Base-by-base conservation (phyloP, 306 rosid species). In the Trifolium dubium region DNA sequence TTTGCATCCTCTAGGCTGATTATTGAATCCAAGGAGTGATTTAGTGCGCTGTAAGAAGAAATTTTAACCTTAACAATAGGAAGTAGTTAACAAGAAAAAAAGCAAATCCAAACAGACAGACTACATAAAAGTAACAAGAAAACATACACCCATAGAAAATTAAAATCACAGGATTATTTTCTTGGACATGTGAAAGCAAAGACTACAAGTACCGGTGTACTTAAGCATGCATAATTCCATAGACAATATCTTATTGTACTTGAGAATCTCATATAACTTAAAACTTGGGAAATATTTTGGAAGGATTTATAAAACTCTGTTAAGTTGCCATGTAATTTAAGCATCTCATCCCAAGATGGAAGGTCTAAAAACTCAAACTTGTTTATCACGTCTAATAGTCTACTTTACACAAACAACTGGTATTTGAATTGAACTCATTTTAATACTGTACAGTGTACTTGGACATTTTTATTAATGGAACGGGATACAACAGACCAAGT, bases 1-100 rank as follows among this genome's bases (percentile, higher is more conserved):
- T 74, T 77, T 82, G 93, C 98, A 94, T 63, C 87, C 89, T 37
- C 34, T 83, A 5, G 61, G 83, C 67, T 55, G 76, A 67, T 76
- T 77, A 67, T 76, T 80, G 41, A 50, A 49, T 67, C 78, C 74
- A 66, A 66, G 64, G 32, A 58, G 64, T 70, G 74, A 84, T 73
- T 72, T 69, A 76, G 80, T 77, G 64, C 74, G 88, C 99, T 94
- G 89, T 47, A 76, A 73, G 51, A 82, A 81, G 59, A 72, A 49
- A 83, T 60, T 4, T 71, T 61, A 43, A 73, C 69, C 12, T 60
- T 39, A 73, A 83, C 59, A 77, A 75, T 62, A 72, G 39, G 54
- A 44, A 80, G 65, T 18, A 76, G 51, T 72, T 49, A 67, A 73
- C 40, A 13, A 50, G 59, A n/a, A 69, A 32, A 18, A 40, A 56